Percentiles rank a stretch among this genome's conserved stretches.
phyloP scores from a whole-genome alignment of 257 asterid genomes.

The Marsdenia floribunda region DNA sequence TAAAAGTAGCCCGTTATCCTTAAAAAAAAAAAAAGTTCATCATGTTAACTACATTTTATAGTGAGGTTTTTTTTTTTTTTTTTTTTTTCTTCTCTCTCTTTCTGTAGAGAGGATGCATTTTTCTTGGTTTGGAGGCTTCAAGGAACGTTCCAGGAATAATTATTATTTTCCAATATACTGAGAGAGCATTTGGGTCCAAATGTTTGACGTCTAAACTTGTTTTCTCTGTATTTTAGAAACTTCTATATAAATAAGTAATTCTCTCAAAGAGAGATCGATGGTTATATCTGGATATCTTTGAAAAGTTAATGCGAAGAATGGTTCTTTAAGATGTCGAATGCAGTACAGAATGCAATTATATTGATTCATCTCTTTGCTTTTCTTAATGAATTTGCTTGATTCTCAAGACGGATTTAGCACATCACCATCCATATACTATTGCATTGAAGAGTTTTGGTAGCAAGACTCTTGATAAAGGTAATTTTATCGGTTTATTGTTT shows the following conservation, averaged over 20 bases:
- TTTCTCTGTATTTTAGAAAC: not conserved
- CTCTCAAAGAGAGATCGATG: not conserved
- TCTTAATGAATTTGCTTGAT: conserved; percentile 6
- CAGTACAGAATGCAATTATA: not conserved
- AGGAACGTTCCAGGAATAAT: not conserved
- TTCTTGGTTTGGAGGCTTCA: not conserved
- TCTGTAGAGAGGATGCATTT: not conserved
- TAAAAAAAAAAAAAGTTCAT: not conserved
- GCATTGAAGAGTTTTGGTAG: conserved; percentile 61
- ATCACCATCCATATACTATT: conserved; percentile 52
- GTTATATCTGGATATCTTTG: not conserved
- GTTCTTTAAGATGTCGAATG: not conserved
- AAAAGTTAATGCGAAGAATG: not conserved
- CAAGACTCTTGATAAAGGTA: conserved; percentile 32
- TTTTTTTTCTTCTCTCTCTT: not conserved
- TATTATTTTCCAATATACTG: not conserved
- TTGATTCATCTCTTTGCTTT: conserved; percentile 5
- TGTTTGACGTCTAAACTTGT: not conserved
- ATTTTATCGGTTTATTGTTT: conserved; percentile 27
- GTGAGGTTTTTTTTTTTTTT: not conserved
- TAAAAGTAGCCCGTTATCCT: not conserved
- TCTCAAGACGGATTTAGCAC: conserved; percentile 64
- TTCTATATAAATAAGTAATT: not conserved
- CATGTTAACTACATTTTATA: not conserved
- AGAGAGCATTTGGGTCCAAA: not conserved